A percentile compares a stretch with the other conserved stretches of the same genome.
Conservation (phyloP, 139 green algal species). For the Chlamydomonas applanata region DNA sequence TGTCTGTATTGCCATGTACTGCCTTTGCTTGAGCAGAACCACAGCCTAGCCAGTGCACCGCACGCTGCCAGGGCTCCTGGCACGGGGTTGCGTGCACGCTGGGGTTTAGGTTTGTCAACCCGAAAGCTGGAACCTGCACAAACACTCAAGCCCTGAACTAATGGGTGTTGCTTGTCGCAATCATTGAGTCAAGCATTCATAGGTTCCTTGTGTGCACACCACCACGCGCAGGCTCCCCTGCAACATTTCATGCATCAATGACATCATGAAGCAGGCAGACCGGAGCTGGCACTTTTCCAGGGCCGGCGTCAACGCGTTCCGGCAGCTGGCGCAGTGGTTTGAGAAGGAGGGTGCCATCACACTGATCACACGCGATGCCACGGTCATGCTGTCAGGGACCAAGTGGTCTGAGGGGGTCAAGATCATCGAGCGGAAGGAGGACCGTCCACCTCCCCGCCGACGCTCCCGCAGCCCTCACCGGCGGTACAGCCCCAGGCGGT, state of each 20-base stretch:
- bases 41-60: too few species aligned
- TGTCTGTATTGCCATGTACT: too few species aligned
- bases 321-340: slow-evolving; percentile 11
- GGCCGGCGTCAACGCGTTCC: slow-evolving; percentile 5
- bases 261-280: background rate
- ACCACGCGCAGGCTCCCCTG: slow-evolving; percentile 9
- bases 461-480: background rate
- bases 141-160: too few species aligned
- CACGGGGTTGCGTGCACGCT: too few species aligned
- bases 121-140: too few species aligned
- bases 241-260: slow-evolving; percentile 16
- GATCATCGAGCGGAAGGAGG: background rate
- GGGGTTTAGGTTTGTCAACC: too few species aligned
- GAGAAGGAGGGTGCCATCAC: slow-evolving; percentile 1
- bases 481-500: background rate
- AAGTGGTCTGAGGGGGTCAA: background rate
- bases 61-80: too few species aligned
- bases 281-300: slow-evolving; percentile 13
- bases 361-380: background rate
- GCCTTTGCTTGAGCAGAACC: too few species aligned
- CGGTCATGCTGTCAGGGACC: background rate
- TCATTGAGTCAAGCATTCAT: too few species aligned
- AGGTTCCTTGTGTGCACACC: too few species aligned
- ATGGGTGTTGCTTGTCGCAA: too few species aligned
- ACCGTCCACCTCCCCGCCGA: background rate